Evolutionary conservation across 2,329 filamentous ascomycete genomes (phyloP), one percentile per base, ranked within the genome.

Genomic region (Aureobasidium sp.): DNA sequence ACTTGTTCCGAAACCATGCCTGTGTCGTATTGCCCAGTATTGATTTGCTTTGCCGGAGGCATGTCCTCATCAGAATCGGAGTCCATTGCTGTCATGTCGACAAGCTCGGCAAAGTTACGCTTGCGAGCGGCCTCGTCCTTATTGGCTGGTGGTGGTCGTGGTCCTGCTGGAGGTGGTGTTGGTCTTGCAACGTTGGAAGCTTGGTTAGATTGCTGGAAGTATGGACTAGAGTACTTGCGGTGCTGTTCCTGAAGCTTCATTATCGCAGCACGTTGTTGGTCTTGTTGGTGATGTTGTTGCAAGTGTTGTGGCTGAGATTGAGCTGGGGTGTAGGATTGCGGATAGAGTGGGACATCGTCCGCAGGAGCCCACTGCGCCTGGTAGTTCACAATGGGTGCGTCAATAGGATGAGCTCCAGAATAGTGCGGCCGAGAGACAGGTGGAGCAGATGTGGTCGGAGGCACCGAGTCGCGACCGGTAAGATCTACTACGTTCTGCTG

Each of bases 121-220:
- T 84, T 85, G 29, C 79, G 74, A n/a, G 82, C 81, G 59, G 77
- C 77, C 66, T 82, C 79, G 67, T 79, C 80, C 66, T 84, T 84
- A 64, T 80, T 76, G 5, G 73, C 76, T 5, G 67, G 68, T 9
- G 66, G 65, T 0, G 63, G 67, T 21, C 68, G 66, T 48, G 67
- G 66, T 54, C 32, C 48, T 29, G 34, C 47, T 29, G 37, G 59
- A 25, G 55, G 59, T 21, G 21, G 21, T 16, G 41, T 49, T 25
- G 64, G 57, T 47, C 58, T 62, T 41, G 65, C 63, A 30, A 37
- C 48, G 21, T 62, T 63, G 27, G 59, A 14, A 1, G 37, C 27
- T 49, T 62, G 61, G n/a, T n/a, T 34, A 9, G 16, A n/a, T 41
- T 16, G 61, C 29, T 47, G 44, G 32, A 64, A 65, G 39, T 62